Evolutionary conservation across 495 filamentous ascomycete species (phyloP), one percentile per base, ranked within the genome.

Genomic region (Haplographium delicatum): DNA sequence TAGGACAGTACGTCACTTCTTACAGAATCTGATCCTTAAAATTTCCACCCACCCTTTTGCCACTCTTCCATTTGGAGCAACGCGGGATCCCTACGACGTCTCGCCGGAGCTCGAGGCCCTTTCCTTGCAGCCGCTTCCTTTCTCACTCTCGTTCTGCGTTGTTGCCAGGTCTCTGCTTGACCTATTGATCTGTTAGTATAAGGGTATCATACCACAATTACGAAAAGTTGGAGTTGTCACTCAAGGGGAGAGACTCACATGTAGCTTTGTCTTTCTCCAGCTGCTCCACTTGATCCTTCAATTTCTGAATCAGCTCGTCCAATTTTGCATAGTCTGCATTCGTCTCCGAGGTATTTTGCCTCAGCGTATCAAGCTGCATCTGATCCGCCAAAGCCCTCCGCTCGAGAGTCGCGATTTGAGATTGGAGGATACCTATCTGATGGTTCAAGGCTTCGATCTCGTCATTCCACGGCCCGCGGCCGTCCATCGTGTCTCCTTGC

Each of bases 141-240:
- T 19, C 35, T 4, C 35, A 39, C 22, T 13, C 35, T 39, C 9
- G 4, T 16, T 13, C 43, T 10, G 9, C 43, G 43, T 10, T 30
- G n/a, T 46, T 46, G 43, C 43, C 43, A 46, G 8, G 43, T 46
- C 33, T 46, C 43, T 8, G 4, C n/a, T 16, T 3, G 5, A 19
- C 35, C 35, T 39, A n/a, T n/a, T n/a, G n/a, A n/a, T n/a, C n/a
- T n/a, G n/a, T n/a, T n/a, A n/a, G n/a, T n/a, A n/a, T n/a, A n/a
- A n/a, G n/a, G n/a, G n/a, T n/a, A n/a, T n/a, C n/a, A n/a, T n/a
- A n/a, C n/a, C n/a, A n/a, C n/a, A n/a, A n/a, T n/a, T n/a, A 20
- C 16, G 15, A 3, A 19, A 9, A 19, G 18, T 39, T 19, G 35
- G 16, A 5, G 18, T 8, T 35, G n/a, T n/a, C 2, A 5, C 5